A percentile compares a stretch with the other conserved stretches of the same genome.
Conservation (phyloP, 2,329 filamentous ascomycete species). For the Metarhizium guizhouense region DNA sequence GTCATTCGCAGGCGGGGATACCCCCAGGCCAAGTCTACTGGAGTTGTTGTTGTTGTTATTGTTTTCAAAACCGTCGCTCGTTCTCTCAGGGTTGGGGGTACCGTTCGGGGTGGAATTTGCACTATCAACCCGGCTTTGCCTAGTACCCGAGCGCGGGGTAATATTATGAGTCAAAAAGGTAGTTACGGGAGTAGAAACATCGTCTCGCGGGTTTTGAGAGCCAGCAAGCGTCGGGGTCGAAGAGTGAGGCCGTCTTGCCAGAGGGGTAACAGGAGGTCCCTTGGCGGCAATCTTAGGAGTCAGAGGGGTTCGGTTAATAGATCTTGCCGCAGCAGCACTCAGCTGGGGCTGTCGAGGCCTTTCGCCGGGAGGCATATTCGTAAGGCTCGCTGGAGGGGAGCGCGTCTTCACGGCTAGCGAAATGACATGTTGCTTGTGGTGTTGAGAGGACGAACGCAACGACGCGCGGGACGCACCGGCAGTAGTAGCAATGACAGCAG, state of each 20-base stretch:
- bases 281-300: constrained; percentile 47
- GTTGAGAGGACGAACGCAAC: background rate
- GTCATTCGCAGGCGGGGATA: constrained; percentile 23
- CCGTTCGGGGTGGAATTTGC: constrained; percentile 55
- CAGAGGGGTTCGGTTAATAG: constrained; percentile 37
- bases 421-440: constrained; percentile 5
- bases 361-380: constrained; percentile 38
- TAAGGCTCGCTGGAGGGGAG: constrained; percentile 9
- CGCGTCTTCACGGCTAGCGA: background rate
- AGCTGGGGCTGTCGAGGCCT: constrained; percentile 62
- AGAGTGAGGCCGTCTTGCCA: constrained; percentile 24
- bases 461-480: background rate
- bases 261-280: constrained; percentile 29
- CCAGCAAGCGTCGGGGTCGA: constrained; percentile 11
- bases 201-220: constrained; percentile 29
- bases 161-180: constrained; percentile 52
- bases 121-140: constrained; percentile 65
- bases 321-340: constrained; percentile 50
- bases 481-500: background rate
- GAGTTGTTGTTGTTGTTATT: constrained; percentile 4
- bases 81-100: constrained; percentile 42
- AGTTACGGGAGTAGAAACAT: constrained; percentile 42
- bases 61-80: constrained; percentile 33
- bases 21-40: constrained; percentile 18
- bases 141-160: constrained; percentile 68